Evolutionary conservation across 2,329 filamentous ascomycete genomes (phyloP), one percentile per base, ranked within the genome.

Genomic region (Leptodontidium sp.): DNA sequence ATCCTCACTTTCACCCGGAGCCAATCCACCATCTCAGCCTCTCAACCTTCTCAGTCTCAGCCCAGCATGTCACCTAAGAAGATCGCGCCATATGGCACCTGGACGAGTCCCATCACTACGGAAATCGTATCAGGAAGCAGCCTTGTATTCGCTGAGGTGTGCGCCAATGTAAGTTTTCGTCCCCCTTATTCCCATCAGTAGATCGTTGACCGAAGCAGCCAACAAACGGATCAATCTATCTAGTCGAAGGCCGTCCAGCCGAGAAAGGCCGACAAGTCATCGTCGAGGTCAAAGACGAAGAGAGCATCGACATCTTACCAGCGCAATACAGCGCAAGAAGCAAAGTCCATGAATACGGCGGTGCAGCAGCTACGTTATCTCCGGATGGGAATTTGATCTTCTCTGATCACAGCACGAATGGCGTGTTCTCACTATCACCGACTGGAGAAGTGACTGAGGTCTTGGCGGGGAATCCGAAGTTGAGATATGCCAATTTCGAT

Each of bases 261-360:
- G 73, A 80, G 15, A 79, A 82, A 50, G 85, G 84, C 6, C 79
- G 82, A 17, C 80, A 74, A 43, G 79, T 79, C 17, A 84, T 87
- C 49, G 78, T 86, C 8, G 81, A 85, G 72, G 74, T 83, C 35
- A 75, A 75, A 12, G 67, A 76, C 1, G 75, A 78, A 9, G 75
- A 76, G 2, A 72, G 74, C 15, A 78, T 76, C 29, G 80, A 85
- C 35, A 74, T 85, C 1, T 77, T 87, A 12, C 83, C 84, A 0
- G 72, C 73, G 2, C 75, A 81, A 0, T 83, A 82, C 71, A 84
- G 80, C 68, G 84, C 81, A 4, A 76, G 78, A 55, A 84, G 82
- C 32, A 79, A 75, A 1, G 82, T 87, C 17, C 85, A 88, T 69
- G 85, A 86, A 69, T 87, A 87, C 63, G 86, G 86, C 1, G 85